Percentiles rank a stretch among this genome's conserved stretches.
Evolutionary conservation across 495 filamentous ascomycete species (phyloP).

Genomic region (Lentithecium fluviatile): DNA sequence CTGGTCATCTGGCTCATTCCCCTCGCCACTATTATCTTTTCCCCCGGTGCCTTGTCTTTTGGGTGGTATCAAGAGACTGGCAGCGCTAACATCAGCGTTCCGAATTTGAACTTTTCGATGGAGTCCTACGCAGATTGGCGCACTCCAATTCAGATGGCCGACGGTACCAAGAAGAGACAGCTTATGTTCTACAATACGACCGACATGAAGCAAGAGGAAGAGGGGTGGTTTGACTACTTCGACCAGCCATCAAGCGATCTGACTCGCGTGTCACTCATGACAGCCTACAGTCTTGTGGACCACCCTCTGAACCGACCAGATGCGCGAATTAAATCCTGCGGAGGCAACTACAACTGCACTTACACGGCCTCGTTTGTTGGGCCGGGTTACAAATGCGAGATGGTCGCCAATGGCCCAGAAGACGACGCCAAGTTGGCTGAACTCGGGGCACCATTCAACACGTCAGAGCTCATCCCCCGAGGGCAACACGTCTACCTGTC

Average conservation of each 20-base stretch:
- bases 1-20: constrained; percentile 46
- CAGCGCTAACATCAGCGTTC: constrained; percentile 28
- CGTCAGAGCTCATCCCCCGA: constrained; percentile 31
- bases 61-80: constrained; percentile 17
- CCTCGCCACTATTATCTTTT: constrained; percentile 43
- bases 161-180: constrained; percentile 28
- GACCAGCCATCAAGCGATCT: constrained; percentile 39
- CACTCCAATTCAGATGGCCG: constrained; percentile 27
- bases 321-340: constrained; percentile 16
- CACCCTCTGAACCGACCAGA: constrained; percentile 24
- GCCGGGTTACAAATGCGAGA: constrained; percentile 44
- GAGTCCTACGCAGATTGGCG: constrained; percentile 29
- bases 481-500: constrained; percentile 37
- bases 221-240: constrained; percentile 37
- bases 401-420: constrained; percentile 19
- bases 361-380: constrained; percentile 38
- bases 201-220: constrained; percentile 17
- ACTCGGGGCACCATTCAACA: constrained; percentile 26
- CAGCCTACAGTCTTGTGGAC: constrained; percentile 24
- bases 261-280: constrained; percentile 33
- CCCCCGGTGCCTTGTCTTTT: constrained; percentile 46
- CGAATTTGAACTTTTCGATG: constrained; percentile 37
- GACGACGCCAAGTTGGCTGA: constrained; percentile 11
- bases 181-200: constrained; percentile 42
- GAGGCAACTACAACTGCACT: constrained; percentile 42